Conservation (phyloP, 768 basidiomycete genomes). For the Mycena venus region DNA sequence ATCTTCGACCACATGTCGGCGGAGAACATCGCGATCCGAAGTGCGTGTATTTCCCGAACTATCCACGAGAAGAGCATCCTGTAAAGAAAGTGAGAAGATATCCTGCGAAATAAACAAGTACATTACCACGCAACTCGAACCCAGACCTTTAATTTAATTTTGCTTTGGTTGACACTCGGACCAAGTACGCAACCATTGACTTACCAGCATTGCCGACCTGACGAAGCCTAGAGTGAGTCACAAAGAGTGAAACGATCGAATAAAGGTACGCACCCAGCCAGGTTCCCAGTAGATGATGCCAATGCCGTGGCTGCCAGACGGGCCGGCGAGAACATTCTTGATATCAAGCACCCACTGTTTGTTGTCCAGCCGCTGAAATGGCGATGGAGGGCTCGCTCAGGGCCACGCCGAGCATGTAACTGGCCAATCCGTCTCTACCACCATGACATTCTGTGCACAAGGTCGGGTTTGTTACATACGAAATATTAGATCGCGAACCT, state of each 20-base stretch:
- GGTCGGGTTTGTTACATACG: background rate
- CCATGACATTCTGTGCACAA: conserved; percentile 59
- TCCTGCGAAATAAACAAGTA: background rate
- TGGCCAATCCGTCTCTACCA: conserved; percentile 78
- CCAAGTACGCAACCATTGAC: background rate
- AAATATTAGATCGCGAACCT: conserved; percentile 48
- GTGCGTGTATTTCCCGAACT: conserved; percentile 20
- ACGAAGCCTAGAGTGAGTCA: too few species aligned
- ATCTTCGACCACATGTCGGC: conserved; percentile 21
- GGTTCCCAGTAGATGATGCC: conserved; percentile 78
- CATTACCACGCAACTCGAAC: conserved; percentile 24
- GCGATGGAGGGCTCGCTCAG: conserved; percentile 63
- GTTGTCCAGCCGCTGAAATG: conserved; percentile 64
- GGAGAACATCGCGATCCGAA: conserved; percentile 28
- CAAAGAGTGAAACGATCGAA: background rate
- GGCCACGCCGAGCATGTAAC: conserved; percentile 58
- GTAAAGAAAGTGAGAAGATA: background rate
- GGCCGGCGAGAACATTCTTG: conserved; percentile 55
- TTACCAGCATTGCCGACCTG: conserved; percentile 28
- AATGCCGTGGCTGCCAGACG: conserved; percentile 64
- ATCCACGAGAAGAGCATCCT: conserved; percentile 28
- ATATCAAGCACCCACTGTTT: conserved; percentile 67
- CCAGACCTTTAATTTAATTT: conserved; percentile 10
- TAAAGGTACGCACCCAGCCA: conserved; percentile 61
- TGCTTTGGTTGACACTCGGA: background rate